phyloP scores from a whole-genome alignment of 2,329 filamentous ascomycete genomes.

The Didymellaceae sp. region DNA sequence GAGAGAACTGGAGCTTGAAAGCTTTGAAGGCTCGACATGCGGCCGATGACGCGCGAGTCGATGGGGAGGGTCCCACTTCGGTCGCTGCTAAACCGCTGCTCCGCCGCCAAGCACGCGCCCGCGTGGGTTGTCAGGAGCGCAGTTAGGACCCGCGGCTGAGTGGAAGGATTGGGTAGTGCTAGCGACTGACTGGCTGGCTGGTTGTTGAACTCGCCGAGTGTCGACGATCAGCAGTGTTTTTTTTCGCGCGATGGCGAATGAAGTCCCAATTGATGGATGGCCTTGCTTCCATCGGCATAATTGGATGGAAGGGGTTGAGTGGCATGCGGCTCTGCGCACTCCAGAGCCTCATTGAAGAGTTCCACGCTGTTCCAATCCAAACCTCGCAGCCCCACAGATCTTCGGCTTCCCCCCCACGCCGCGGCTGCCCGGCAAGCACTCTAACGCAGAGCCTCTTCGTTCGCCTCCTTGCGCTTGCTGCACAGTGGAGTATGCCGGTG shows the following conservation, averaged over 20 bases:
- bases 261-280: too few species aligned
- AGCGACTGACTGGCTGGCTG: too few species aligned
- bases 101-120: constrained; percentile 16
- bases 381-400: constrained; percentile 17
- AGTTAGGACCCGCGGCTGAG: background rate
- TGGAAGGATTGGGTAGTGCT: background rate
- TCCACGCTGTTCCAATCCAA: too few species aligned
- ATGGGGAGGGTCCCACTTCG: constrained; percentile 16
- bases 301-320: too few species aligned
- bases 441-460: constrained; percentile 20
- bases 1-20: constrained; percentile 15
- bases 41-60: constrained; percentile 17
- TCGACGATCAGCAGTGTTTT: constrained; percentile 6
- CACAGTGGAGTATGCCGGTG: constrained; percentile 16
- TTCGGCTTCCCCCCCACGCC: constrained; percentile 14
- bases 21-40: constrained; percentile 15
- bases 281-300: too few species aligned
- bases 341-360: constrained; percentile 3
- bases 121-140: constrained; percentile 4
- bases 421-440: constrained; percentile 11
- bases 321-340: constrained; percentile 1
- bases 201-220: constrained; percentile 10
- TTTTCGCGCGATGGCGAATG: background rate
- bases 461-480: constrained; percentile 3
- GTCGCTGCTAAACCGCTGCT: constrained; percentile 10